phyloP scores from a whole-genome alignment of 768 basidiomycete genomes.

The Cyclocybe cylindracea region DNA sequence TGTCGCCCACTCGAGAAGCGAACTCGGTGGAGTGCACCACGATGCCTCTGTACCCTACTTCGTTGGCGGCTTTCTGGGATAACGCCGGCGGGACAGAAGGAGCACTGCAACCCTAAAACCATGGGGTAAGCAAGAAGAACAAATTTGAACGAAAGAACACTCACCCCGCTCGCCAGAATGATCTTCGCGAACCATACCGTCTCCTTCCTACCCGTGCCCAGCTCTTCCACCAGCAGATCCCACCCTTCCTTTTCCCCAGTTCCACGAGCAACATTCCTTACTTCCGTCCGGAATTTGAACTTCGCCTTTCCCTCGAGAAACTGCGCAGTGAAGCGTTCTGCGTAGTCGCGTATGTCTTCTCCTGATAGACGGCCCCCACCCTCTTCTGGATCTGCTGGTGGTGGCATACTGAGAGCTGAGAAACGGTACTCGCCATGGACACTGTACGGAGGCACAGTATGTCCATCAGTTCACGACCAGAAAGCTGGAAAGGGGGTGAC shows the following conservation, averaged over 20 bases:
- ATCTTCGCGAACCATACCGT: constrained; percentile 44
- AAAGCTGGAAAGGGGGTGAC: not conserved
- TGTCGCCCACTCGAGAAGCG: constrained; percentile 33
- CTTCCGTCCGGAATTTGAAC: constrained; percentile 46
- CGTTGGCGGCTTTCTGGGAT: constrained; percentile 34
- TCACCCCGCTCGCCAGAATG: constrained; percentile 57
- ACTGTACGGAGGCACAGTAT: constrained; percentile 28
- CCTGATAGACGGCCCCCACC: constrained; percentile 50
- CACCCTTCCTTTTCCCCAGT: constrained; percentile 28
- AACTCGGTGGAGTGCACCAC: constrained; percentile 55
- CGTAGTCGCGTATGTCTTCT: constrained; percentile 51
- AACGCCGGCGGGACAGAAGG: constrained; percentile 44
- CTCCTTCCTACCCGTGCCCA: constrained; percentile 16
- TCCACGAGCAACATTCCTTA: constrained; percentile 43
- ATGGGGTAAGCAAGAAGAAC: not conserved
- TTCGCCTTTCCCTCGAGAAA: constrained; percentile 40
- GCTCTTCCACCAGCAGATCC: constrained; percentile 41
- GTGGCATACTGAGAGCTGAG: constrained; percentile 53
- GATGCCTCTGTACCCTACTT: constrained; percentile 39
- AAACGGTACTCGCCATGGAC: constrained; percentile 64
- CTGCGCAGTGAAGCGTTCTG: constrained; percentile 47
- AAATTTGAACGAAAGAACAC: not conserved
- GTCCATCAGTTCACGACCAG: no score
- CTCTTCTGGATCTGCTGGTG: constrained; percentile 28
- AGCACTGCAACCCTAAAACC: constrained; percentile 49